These are phyloP conservation scores for Aspergillus udagawae DNA, from an alignment of 2,329 filamentous ascomycete genomes.

Conservation along the genomic window DNA sequence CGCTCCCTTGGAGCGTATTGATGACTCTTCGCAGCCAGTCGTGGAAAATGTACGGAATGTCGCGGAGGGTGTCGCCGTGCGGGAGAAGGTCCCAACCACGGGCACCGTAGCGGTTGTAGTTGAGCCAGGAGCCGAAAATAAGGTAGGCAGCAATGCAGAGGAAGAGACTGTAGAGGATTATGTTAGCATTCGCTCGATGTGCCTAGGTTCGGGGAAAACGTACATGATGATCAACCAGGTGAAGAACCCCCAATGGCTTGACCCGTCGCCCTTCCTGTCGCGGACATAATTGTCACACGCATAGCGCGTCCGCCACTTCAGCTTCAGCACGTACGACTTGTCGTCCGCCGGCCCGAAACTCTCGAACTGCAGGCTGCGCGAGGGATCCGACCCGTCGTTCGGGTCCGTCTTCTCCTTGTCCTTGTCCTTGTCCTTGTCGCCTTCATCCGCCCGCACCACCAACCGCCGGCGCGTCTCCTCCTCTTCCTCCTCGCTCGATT, in stretches of 20 bases:
- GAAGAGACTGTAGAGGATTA: constrained; percentile 62
- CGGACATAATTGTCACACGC: constrained; percentile 65
- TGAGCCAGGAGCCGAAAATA: constrained; percentile 97
- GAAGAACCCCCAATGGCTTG: constrained; percentile 83
- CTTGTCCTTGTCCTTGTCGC: constrained; percentile 3
- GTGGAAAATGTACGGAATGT: constrained; percentile 86
- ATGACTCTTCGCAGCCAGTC: constrained; percentile 79
- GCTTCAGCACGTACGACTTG: constrained; percentile 59
- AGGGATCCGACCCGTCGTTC: constrained; percentile 20
- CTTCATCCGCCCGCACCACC: constrained; percentile 17
- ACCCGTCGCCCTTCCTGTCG: constrained; percentile 40
- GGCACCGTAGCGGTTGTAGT: constrained; percentile 95
- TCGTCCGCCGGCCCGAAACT: constrained; percentile 63
- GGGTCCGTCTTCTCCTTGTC: constrained; percentile 17
- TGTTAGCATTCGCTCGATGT: too few species aligned
- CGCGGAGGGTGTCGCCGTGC: constrained; percentile 86
- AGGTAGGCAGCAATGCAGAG: constrained; percentile 81
- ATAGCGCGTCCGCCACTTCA: constrained; percentile 85
- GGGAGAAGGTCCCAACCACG: constrained; percentile 92
- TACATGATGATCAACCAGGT: constrained; percentile 95
- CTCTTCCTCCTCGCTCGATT: constrained; percentile 15
- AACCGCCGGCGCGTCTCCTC: constrained; percentile 23
- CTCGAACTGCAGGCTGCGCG: constrained; percentile 68
- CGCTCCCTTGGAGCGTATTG: constrained; percentile 78
- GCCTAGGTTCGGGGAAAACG: constrained; percentile 36